Evolutionary conservation across 768 basidiomycete genomes (phyloP).

Genomic region (Boletales sp.): DNA sequence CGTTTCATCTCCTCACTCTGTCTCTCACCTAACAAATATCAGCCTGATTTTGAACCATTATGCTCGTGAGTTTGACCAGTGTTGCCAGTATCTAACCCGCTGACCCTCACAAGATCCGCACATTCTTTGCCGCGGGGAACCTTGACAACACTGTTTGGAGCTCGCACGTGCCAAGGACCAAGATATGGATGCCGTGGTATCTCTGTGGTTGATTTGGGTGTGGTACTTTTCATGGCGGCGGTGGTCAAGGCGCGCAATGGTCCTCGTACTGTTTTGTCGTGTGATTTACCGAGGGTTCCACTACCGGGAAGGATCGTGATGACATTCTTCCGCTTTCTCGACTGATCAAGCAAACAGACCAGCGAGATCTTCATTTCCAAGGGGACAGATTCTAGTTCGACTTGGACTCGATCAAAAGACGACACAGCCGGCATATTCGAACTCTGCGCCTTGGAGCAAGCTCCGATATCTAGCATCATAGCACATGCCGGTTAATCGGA

Average conservation of each 20-base stretch:
- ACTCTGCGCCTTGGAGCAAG: too few species aligned
- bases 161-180: slow-evolving; percentile 31
- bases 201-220: too few species aligned
- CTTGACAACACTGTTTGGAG: slow-evolving; percentile 54
- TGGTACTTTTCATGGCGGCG: slow-evolving; percentile 38
- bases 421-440: too few species aligned
- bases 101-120: too few species aligned
- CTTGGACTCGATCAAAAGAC: too few species aligned
- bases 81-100: too few species aligned
- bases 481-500: too few species aligned
- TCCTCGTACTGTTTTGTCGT: background rate
- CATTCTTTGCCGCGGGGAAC: slow-evolving; percentile 61
- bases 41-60: slow-evolving; percentile 46
- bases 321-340: slow-evolving; percentile 33
- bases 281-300: background rate
- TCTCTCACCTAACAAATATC: background rate
- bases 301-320: slow-evolving; percentile 40
- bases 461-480: too few species aligned
- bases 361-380: slow-evolving; percentile 19
- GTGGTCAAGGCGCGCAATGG: slow-evolving; percentile 25
- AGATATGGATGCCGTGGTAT: too few species aligned
- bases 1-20: background rate
- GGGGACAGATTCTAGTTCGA: too few species aligned
- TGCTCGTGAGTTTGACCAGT: too few species aligned
- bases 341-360: slow-evolving; percentile 35